Base-by-base conservation (phyloP, 192 early-diverging fungal genomes). In the Coemansia sp. region DNA sequence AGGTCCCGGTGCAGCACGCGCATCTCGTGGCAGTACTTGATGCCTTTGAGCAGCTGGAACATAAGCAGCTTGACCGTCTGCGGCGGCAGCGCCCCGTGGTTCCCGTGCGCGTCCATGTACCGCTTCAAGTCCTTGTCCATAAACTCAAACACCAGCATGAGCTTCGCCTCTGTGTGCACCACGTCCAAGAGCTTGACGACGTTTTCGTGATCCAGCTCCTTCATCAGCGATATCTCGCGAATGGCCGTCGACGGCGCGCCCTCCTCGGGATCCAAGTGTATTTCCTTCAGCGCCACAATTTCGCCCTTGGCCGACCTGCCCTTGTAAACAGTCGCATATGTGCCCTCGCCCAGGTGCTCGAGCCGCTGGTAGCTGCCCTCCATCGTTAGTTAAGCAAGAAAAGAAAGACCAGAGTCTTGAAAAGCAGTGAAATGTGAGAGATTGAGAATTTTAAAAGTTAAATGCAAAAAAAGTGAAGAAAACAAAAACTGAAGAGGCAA, bases 291-390 rank as follows among this genome's bases (percentile, higher is more conserved):
- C 10, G 97, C 97, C 28, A 99, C 97, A 43, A 94, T 91, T 59
- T 90, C 87, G 59, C 91, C 91, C 41, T 81, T 93, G 14, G 84
- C 72, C 69, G 86, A 89, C 71, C 88, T 74, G 57, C 92, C 97
- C 84, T 96, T 95, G 82, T 84, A 93, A 26, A 93, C 90, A 9
- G 86, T 91, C 36, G 94, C 96, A 62, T 99, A 99, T 11, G 96
- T 99, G 58, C 96, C 96, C 77, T 99, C 96, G 23, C 96, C 96
- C 66, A 99, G 88, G 73, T 96, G 95, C 79, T 97, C 95, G 39
- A 92, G 85, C 73, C 91, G 80, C 64, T 88, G 81, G 81, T 92
- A 92, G 45, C 68, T 75, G 10, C 74, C 70, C 36, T 83, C 76
- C 80, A 83, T 83, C 13, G 64, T 26, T 61, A 10, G 16, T 38